Conservation (phyloP, 2,329 filamentous ascomycete species). For the Alternaria novae-zelandiae region DNA sequence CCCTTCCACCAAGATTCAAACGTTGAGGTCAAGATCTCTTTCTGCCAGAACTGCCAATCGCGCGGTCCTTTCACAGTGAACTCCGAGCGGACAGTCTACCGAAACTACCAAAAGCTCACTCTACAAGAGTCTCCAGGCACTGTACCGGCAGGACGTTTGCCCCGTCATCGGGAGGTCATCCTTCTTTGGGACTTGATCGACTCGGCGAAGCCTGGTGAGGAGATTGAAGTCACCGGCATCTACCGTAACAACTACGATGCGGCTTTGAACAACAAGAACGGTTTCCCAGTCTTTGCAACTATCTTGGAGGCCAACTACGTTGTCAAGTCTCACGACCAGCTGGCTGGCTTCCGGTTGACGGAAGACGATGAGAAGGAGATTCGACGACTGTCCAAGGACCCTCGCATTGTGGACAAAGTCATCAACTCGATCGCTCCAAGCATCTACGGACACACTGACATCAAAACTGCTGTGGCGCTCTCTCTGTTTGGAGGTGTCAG, state of each 20-base stretch:
- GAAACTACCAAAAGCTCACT: conserved; percentile 98
- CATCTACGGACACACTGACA: conserved; percentile 95
- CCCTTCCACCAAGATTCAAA: conserved; percentile 98
- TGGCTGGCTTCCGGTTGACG: conserved; percentile 93
- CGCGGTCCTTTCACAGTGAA: conserved; percentile 94
- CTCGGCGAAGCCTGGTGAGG: conserved; percentile 93
- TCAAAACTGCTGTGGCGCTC: conserved; percentile 95
- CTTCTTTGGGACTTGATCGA: conserved; percentile 97
- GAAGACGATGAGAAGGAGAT: conserved; percentile 95
- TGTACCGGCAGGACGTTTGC: conserved; percentile 92
- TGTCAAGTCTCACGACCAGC: conserved; percentile 95
- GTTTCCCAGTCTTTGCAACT: conserved; percentile 97
- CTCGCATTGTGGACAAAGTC: conserved; percentile 90
- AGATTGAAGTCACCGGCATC: conserved; percentile 94
- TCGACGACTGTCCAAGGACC: conserved; percentile 83
- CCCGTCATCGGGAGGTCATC: conserved; percentile 91
- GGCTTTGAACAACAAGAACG: conserved; percentile 96
- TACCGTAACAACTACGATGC: conserved; percentile 99
- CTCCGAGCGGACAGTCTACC: conserved; percentile 96
- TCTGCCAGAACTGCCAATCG: conserved; percentile 95
- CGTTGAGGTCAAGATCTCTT: conserved; percentile 93
- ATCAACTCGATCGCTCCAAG: conserved; percentile 93
- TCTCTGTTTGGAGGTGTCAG: conserved; percentile 94
- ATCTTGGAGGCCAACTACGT: conserved; percentile 97
- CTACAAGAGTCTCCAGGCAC: conserved; percentile 97